Evolutionary conservation across 2,329 filamentous ascomycete genomes (phyloP).

Genomic region (Aspergillus caelatus): DNA sequence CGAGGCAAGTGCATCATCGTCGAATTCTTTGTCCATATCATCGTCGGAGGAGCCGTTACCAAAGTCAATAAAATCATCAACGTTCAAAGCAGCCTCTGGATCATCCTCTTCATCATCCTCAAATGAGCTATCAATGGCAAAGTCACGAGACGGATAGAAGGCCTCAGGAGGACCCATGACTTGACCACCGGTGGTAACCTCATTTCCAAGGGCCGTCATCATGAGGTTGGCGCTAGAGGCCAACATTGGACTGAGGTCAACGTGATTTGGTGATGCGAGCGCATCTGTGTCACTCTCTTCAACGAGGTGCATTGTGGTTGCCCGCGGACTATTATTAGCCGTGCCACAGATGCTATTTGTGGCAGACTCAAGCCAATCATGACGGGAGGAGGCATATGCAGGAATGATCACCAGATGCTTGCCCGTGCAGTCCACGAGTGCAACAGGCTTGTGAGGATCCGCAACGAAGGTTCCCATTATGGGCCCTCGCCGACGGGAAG

Average conservation of each 20-base stretch:
- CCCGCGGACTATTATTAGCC: conserved; percentile 46
- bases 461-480: conserved; percentile 52
- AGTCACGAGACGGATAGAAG: conserved; percentile 69
- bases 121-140: conserved; percentile 60
- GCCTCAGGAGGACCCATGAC: conserved; percentile 74
- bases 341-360: conserved; percentile 46
- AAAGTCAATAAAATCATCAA: conserved; percentile 75
- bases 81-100: conserved; percentile 62
- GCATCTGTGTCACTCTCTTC: conserved; percentile 51
- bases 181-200: conserved; percentile 57
- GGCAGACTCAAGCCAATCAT: conserved; percentile 49
- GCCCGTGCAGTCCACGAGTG: conserved; percentile 51
- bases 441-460: conserved; percentile 52
- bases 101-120: conserved; percentile 66
- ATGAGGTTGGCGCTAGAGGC: conserved; percentile 74
- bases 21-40: conserved; percentile 59
- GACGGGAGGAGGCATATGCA: conserved; percentile 49
- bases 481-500: conserved; percentile 47
- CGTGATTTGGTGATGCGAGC: conserved; percentile 40
- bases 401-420: conserved; percentile 53
- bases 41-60: conserved; percentile 62
- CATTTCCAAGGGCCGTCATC: conserved; percentile 69
- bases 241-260: conserved; percentile 57
- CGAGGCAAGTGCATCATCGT: conserved; percentile 46
- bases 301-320: conserved; percentile 41